A percentile compares a stretch with the other conserved stretches of the same genome.
These are phyloP conservation scores for Paecilomyces niveus DNA, from an alignment of 2,329 filamentous ascomycete species.

Conservation along the genomic window DNA sequence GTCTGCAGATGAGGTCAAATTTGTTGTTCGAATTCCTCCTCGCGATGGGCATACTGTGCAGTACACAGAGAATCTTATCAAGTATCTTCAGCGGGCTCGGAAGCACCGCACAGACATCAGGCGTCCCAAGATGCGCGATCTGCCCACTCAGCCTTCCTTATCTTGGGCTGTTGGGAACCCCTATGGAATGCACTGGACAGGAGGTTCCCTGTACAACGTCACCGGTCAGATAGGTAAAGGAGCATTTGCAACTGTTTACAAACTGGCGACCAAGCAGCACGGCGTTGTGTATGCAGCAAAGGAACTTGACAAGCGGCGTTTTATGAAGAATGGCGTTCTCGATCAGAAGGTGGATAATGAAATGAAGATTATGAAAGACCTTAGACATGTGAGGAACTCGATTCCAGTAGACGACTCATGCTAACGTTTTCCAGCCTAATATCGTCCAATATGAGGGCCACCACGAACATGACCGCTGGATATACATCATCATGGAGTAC, in stretches of 20 bases:
- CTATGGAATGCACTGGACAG: slow-evolving; percentile 69
- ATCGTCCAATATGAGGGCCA: slow-evolving; percentile 90
- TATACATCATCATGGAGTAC: slow-evolving; percentile 98
- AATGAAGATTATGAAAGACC: slow-evolving; percentile 86
- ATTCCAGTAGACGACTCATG: slow-evolving; percentile 4
- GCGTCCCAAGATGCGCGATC: slow-evolving; percentile 16
- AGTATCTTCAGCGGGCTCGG: slow-evolving; percentile 50
- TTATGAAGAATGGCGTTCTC: slow-evolving; percentile 85
- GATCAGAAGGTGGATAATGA: slow-evolving; percentile 94
- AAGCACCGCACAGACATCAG: slow-evolving; percentile 14
- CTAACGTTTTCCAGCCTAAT: slow-evolving; percentile 52
- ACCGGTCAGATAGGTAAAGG: slow-evolving; percentile 79
- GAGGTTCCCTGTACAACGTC: slow-evolving; percentile 77
- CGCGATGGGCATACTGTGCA: slow-evolving; percentile 61
- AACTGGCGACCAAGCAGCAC: slow-evolving; percentile 76
- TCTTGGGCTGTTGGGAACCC: slow-evolving; percentile 34
- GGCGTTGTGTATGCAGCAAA: slow-evolving; percentile 84
- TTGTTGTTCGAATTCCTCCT: slow-evolving; percentile 77
- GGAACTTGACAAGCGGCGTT: slow-evolving; percentile 85
- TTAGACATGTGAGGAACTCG: slow-evolving; percentile 63
- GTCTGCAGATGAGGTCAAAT: slow-evolving; percentile 59
- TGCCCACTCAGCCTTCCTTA: slow-evolving; percentile 17
- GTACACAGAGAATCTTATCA: slow-evolving; percentile 62
- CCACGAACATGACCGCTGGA: slow-evolving; percentile 68
- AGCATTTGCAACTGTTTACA: slow-evolving; percentile 90